Conservation (phyloP, 169 alveolate genomes). For the Hepatocystis sp. region DNA sequence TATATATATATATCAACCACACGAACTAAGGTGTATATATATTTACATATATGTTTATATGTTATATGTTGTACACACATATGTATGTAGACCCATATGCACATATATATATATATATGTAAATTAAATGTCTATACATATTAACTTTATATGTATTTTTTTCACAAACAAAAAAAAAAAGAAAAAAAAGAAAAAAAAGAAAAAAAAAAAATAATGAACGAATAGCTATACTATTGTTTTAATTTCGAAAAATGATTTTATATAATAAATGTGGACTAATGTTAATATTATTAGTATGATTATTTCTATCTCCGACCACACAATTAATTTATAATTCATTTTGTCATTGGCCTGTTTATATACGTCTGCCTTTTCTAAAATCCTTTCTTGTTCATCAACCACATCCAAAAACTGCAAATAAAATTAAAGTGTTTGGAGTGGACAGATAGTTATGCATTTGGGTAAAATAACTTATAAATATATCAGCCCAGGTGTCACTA, state of each 20-base stretch:
- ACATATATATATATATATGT: neutral
- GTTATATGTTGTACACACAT: neutral
- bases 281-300: slow-evolving; percentile 42
- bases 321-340: slow-evolving; percentile 55
- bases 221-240: slow-evolving; percentile 67
- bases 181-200: too few species aligned
- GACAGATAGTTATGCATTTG: neutral
- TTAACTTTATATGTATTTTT: too few species aligned
- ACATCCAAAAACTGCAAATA: slow-evolving; percentile 56
- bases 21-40: too few species aligned
- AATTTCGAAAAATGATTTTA: slow-evolving; percentile 73
- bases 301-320: slow-evolving; percentile 72
- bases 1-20: too few species aligned
- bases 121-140: too few species aligned
- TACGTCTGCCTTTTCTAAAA: slow-evolving; percentile 65
- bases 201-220: too few species aligned
- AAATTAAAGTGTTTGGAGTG: neutral
- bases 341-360: slow-evolving; percentile 68
- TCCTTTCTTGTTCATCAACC: slow-evolving; percentile 60
- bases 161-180: too few species aligned
- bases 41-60: neutral
- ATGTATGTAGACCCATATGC: neutral
- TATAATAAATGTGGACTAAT: slow-evolving; percentile 51
- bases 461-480: neutral
- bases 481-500: too few species aligned